Percentiles rank a stretch among this genome's conserved stretches.
These are phyloP conservation scores for Aspergillus amoenus DNA, from an alignment of 2,329 filamentous ascomycete species.

Conservation along the genomic window DNA sequence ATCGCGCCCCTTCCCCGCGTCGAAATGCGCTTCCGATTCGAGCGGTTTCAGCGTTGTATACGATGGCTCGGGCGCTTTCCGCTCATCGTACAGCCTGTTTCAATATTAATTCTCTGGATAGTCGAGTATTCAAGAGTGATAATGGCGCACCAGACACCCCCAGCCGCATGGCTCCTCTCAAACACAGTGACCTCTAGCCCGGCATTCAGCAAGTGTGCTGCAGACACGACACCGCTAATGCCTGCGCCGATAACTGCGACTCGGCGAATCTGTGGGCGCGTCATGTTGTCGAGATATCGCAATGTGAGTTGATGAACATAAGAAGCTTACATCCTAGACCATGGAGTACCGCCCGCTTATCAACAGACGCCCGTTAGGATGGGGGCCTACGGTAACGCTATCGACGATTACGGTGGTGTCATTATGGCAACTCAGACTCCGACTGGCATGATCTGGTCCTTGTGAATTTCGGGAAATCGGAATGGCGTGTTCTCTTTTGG, in stretches of 20 bases:
- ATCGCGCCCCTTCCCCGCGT: constrained; percentile 4
- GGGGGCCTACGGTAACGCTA: not conserved
- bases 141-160: constrained; percentile 54
- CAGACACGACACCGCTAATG: constrained; percentile 50
- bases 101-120: not conserved
- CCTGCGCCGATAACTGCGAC: constrained; percentile 55
- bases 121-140: too few species aligned
- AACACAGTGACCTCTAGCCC: constrained; percentile 55
- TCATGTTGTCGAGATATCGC: constrained; percentile 17
- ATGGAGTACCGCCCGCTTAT: not conserved
- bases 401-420: not conserved
- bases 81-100: constrained; percentile 52
- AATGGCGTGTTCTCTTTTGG: not conserved
- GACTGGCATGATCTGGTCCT: not conserved
- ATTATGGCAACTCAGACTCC: not conserved
- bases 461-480: not conserved
- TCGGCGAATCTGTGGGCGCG: constrained; percentile 15
- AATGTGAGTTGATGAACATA: too few species aligned
- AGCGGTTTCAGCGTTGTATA: constrained; percentile 34
- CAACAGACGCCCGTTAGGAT: not conserved
- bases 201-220: constrained; percentile 46
- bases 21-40: constrained; percentile 9
- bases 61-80: constrained; percentile 47
- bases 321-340: not conserved
- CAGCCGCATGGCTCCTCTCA: constrained; percentile 53